Evolutionary conservation across 2,329 filamentous ascomycete genomes (phyloP).

Genomic region (Teratosphaeria pseudoeucalypti): DNA sequence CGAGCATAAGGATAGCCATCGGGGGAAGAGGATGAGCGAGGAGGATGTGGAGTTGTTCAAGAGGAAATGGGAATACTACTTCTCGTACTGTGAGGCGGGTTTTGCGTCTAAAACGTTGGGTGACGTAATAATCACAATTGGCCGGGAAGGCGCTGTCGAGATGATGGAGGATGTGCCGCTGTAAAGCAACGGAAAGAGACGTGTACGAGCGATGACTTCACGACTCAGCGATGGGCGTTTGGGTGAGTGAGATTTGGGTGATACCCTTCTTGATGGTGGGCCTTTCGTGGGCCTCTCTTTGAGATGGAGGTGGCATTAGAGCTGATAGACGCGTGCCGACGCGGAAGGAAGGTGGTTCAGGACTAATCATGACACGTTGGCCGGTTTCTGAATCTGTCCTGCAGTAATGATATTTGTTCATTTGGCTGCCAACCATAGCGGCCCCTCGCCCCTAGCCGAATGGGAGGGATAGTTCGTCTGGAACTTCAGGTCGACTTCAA

Average conservation of each 20-base stretch:
- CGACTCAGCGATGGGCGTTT: background rate
- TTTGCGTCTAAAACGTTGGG: conserved; percentile 63
- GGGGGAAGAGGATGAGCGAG: conserved; percentile 41
- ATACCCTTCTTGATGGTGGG: background rate
- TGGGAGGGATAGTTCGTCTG: too few species aligned
- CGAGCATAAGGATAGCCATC: conserved; percentile 36
- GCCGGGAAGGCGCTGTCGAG: conserved; percentile 53
- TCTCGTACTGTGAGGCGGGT: conserved; percentile 63
- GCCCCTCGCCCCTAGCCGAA: too few species aligned
- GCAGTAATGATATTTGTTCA: too few species aligned
- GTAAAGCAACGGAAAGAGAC: conserved; percentile 21
- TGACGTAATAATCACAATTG: conserved; percentile 62
- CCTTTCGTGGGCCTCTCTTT: background rate
- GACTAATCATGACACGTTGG: background rate
- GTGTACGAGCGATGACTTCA: background rate
- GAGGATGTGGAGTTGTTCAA: conserved; percentile 56
- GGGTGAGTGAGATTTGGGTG: background rate
- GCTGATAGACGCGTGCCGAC: background rate
- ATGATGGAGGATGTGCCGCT: conserved; percentile 61
- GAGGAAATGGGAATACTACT: conserved; percentile 70
- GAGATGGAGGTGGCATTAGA: background rate
- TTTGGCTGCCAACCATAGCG: too few species aligned
- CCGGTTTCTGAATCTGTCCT: background rate
- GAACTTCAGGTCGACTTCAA: too few species aligned
- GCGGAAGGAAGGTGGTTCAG: background rate